Base-by-base conservation (phyloP, 352 stramenopile genomes). In the Blastocystis sp. region DNA sequence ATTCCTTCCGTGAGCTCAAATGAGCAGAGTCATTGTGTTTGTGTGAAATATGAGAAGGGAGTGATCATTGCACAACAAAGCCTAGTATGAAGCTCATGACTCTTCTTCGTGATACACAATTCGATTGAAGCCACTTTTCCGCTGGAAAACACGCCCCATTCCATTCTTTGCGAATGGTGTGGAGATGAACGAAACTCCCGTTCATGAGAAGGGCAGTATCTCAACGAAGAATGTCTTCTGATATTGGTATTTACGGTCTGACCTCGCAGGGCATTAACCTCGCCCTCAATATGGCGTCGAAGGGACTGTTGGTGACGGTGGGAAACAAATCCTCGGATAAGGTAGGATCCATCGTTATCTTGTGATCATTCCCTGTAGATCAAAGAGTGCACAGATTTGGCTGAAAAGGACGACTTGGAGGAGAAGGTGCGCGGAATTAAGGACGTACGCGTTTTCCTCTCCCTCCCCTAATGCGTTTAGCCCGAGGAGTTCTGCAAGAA, bases 231-330 rank as follows among this genome's bases (percentile, higher is more conserved):
- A 81, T 81, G 71, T 81, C 71, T 81, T 81, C 71, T 41, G 71
- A 81, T 81, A 81, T 81, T 65, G 71, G 71, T 81, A 81, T 81
- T 81, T 81, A 81, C 43, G 71, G 71, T 65, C 56, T 81, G 2
- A 81, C 71, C 10, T 66, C 21, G 53, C 66, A 77, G 40, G 66
- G 66, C 23, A 53, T 77, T 41, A 23, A 53, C 7, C 43, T 77
- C 52, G 66, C 66, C 66, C 66, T 77, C 28, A 34, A 34, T 34
- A 34, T 34, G 28, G 28, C 28, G 28, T 34, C 28, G 28, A 34
- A 34, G 28, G 66, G 60, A 40, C 60, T 41, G n/a, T n/a, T 61
- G 34, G 66, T 77, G 38, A 77, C 66, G 19, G 66, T 77, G 66
- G 66, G 66, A 77, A 77, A 77, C 66, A 77, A 77, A 53, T 77